phyloP scores from a whole-genome alignment of 2,329 filamentous ascomycete genomes.

The Proliferodiscus dingleyae region DNA sequence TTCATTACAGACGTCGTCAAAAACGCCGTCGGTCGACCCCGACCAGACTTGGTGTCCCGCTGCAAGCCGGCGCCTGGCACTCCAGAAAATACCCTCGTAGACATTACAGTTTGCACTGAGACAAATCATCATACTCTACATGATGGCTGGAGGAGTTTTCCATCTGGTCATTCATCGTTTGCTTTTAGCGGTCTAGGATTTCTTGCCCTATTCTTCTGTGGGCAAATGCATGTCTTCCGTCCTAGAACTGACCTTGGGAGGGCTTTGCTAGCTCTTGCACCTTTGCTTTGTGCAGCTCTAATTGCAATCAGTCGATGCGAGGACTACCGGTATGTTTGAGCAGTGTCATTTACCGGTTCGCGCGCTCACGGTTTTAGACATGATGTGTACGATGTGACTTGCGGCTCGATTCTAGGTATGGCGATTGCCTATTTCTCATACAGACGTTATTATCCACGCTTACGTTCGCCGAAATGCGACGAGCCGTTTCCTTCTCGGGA shows the following conservation, averaged over 20 bases:
- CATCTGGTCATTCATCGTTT: constrained; percentile 75
- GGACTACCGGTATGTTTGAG: constrained; percentile 49
- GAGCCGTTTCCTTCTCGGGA: constrained; percentile 48
- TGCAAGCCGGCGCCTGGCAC: constrained; percentile 64
- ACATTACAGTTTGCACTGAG: constrained; percentile 68
- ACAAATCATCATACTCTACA: constrained; percentile 64
- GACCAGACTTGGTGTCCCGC: constrained; percentile 82
- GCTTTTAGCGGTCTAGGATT: constrained; percentile 76
- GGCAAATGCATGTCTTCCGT: constrained; percentile 55
- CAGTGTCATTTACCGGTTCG: not conserved
- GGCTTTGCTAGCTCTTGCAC: constrained; percentile 52
- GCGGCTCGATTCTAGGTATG: constrained; percentile 56
- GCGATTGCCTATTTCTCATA: constrained; percentile 62
- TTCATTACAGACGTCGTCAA: constrained; percentile 91
- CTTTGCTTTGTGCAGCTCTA: constrained; percentile 58
- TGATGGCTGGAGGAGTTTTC: constrained; percentile 81
- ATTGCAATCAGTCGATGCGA: constrained; percentile 66
- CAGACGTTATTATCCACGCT: constrained; percentile 55
- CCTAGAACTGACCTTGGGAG: constrained; percentile 45
- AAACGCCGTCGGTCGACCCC: constrained; percentile 64
- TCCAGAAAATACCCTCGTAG: constrained; percentile 49
- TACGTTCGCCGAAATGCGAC: constrained; percentile 48
- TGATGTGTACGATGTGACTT: constrained; percentile 64
- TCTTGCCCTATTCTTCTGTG: constrained; percentile 63
- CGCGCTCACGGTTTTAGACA: constrained; percentile 36